Base-by-base conservation (phyloP, 768 basidiomycete species). In the Pholiota microspora region DNA sequence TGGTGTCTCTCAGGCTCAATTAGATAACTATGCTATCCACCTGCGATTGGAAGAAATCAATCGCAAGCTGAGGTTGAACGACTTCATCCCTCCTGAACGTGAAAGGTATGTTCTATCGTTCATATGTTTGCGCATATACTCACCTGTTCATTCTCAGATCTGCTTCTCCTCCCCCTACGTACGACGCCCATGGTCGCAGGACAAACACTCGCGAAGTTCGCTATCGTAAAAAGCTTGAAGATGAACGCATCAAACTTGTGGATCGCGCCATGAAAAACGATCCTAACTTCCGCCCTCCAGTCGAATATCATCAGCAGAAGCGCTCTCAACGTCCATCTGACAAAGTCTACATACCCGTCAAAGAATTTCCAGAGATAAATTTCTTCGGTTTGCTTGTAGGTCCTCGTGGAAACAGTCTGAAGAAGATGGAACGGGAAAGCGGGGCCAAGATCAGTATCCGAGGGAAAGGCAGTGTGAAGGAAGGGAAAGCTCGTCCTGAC, bases 301-400 rank as follows among this genome's bases (percentile, higher is more conserved):
- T 93, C 53, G 97, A 99, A 71, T 96, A 98, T 67, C 90, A 93
- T 59, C 90, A 94, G 69, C 88, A 94, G 68, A 96, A 97, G 71
- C 88, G 94, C 28, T 92, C 91, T 36, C 90, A 92, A 55, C 84
- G 94, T 45, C 95, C 96, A 12, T 90, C 91, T 29, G 97, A 99
- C 56, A 98, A 98, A 74, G 97, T 99, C 57, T 99, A 98, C 69
- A 98, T 99, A 57, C 97, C 97, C 35, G 95, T 98, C 69, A 98
- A 99, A 71, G 97, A 99, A 73, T 99, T 99, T 63, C 97, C 97
- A 1, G 96, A 98, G 74, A 98, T 99, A 79, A 99, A 99, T 70
- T 99, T 98, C 76, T 98, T 99, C 64, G 97, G 97, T 63, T 78
- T 99, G 58, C 83, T 99, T 57, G 96, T 99, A 59, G 97, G 97